Evolutionary conservation across 768 basidiomycete genomes (phyloP), one percentile per base, ranked within the genome.

Genomic region (Pulveroboletus sp.): DNA sequence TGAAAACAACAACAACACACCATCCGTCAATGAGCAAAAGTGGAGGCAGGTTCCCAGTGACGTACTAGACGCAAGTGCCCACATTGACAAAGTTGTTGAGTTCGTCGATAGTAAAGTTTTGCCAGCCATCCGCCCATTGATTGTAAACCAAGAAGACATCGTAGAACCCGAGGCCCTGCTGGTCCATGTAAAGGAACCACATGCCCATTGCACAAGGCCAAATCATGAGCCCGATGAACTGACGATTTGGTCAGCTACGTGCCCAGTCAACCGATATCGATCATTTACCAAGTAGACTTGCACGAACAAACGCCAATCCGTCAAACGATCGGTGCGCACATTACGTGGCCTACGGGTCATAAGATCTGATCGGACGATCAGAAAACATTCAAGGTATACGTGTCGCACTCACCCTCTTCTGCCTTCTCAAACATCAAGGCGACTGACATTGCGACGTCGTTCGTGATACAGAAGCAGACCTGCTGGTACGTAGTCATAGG

Each of bases 401-500:
- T 9, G 17, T 14, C 17, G 18, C 15, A 52, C 65, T 45, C 41
- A 71, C 72, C 77, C 6, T 71, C 66, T 59, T 81, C 79, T 5
- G 79, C 69, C 49, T 78, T 71, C 63, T 80, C 79, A 50, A 72
- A 75, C 69, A 76, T 75, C 55, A 80, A 62, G 6, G 76, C 68
- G 30, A 80, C 71, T 8, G 76, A 75, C 59, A 77, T 77, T 40
- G 75, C 65, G 21, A 80, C 74, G 44, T 81, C 79, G 43, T 77
- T 79, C 8, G 69, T 69, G 40, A 78, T 76, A 50, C 75, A 81
- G 63, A 81, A 78, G 60, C 80, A 71, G 50, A 76, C 72, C 63
- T 82, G 81, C 14, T 81, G 62, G 51, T 75, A 77, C 4, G 78
- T 77, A 57, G 75, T 77, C 35, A 84, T 68, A 6, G 77, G 68